phyloP scores from a whole-genome alignment of 225 moss, liverwort and hornwort genomes.

The Takakia lepidozioides region DNA sequence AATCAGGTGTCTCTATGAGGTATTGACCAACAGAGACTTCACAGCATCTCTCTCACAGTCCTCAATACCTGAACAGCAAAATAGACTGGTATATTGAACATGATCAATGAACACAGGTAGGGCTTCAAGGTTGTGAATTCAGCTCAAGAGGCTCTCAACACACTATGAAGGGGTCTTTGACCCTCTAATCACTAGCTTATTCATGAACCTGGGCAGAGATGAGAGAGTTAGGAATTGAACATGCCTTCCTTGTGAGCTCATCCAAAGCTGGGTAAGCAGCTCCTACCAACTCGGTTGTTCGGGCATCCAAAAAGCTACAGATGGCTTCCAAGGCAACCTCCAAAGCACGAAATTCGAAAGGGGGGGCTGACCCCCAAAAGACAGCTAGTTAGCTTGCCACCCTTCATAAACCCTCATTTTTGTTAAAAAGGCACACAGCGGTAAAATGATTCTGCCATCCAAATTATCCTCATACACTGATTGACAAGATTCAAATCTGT shows the following conservation, averaged over 20 bases:
- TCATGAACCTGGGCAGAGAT: too few relatives aligned
- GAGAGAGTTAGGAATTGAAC: background rate
- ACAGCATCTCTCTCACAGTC: background rate
- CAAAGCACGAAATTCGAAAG: conserved; percentile 96
- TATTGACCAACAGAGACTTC: background rate
- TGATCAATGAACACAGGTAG: too few relatives aligned
- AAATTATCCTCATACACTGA: background rate
- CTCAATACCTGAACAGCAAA: too few relatives aligned
- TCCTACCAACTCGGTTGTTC: conserved; percentile 88
- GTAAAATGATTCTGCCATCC: too few relatives aligned
- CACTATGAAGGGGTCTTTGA: too few relatives aligned
- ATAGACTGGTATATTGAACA: too few relatives aligned
- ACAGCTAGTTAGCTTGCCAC: background rate
- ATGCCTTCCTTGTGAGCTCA: conserved; percentile 88
- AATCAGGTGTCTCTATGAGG: background rate
- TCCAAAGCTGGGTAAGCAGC: conserved; percentile 93
- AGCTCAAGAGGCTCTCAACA: too few relatives aligned
- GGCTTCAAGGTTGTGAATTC: too few relatives aligned
- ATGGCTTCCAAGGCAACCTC: conserved; percentile 99
- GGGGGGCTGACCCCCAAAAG: conserved; percentile 50
- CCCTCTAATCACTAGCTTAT: too few relatives aligned
- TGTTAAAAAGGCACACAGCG: too few relatives aligned
- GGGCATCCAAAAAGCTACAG: conserved; percentile 94
- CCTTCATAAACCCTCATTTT: too few relatives aligned
- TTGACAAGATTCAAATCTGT: background rate